Percentiles rank a stretch among this genome's conserved stretches.
Evolutionary conservation across 306 rosid species (phyloP).

Genomic region (Inga laurina): DNA sequence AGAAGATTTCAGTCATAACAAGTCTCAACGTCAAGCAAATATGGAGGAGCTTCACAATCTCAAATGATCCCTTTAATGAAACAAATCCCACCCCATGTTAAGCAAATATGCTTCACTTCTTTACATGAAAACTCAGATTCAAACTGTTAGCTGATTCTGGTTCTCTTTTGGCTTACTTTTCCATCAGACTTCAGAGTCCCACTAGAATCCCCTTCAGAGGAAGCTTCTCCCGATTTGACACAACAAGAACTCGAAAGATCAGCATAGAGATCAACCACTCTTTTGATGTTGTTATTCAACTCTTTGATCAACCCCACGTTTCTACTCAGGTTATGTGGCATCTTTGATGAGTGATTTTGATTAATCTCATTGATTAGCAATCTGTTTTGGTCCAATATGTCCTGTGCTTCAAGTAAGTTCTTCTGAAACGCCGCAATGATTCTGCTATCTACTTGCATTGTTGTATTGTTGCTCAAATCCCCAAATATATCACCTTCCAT

Average conservation of each 20-base stretch:
- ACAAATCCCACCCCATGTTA: constrained; percentile 28
- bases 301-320: constrained; percentile 86
- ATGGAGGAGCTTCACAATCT: constrained; percentile 20
- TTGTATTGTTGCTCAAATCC: constrained; percentile 53
- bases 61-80: constrained; percentile 32
- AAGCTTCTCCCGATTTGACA: constrained; percentile 69
- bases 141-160: constrained; percentile 62
- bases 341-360: constrained; percentile 83
- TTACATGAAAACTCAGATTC: constrained; percentile 33
- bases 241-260: constrained; percentile 79
- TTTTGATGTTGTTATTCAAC: constrained; percentile 83
- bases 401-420: constrained; percentile 84
- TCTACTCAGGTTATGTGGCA: constrained; percentile 70
- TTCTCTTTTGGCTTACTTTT: constrained; percentile 76
- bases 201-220: constrained; percentile 80
- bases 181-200: constrained; percentile 80
- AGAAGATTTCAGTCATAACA: background rate
- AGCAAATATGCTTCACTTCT: constrained; percentile 14
- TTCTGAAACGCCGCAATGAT: constrained; percentile 73
- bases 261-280: constrained; percentile 93
- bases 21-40: constrained; percentile 31
- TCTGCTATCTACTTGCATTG: constrained; percentile 69
- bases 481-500: constrained; percentile 79
- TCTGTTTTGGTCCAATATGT: constrained; percentile 86
- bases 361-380: constrained; percentile 84